Evolutionary conservation across 768 basidiomycete genomes (phyloP).

Genomic region (Myochromella boudieri): DNA sequence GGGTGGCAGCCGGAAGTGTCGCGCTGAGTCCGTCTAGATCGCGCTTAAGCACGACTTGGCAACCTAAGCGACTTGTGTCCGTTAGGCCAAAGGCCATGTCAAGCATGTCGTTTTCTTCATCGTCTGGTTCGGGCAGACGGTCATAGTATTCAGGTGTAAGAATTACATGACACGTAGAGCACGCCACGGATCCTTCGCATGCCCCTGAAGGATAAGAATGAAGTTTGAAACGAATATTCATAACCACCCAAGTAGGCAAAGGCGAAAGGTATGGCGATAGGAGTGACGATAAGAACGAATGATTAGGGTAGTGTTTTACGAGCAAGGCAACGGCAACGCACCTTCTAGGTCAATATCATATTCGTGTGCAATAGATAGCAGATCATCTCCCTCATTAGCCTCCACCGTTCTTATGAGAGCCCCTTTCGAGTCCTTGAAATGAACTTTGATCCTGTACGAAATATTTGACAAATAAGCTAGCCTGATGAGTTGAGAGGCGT

Average conservation of each 20-base stretch:
- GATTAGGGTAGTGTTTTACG: neutral
- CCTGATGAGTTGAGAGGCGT: conserved; percentile 14
- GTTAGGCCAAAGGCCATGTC: conserved; percentile 98
- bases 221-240: neutral
- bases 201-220: conserved; percentile 85
- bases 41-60: conserved; percentile 74
- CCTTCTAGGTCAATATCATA: conserved; percentile 96
- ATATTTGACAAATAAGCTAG: conserved; percentile 2
- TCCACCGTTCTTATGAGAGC: conserved; percentile 83
- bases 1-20: conserved; percentile 85
- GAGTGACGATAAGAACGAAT: neutral
- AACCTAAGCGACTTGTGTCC: conserved; percentile 84
- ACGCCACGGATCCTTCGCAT: conserved; percentile 95
- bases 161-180: conserved; percentile 97
- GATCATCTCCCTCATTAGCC: conserved; percentile 91
- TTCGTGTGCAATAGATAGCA: conserved; percentile 89
- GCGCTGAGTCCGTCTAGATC: conserved; percentile 85
- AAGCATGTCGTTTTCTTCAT: conserved; percentile 98
- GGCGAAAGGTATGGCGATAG: neutral
- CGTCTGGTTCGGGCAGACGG: conserved; percentile 86
- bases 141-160: conserved; percentile 81
- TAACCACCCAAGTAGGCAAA: neutral
- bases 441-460: conserved; percentile 71
- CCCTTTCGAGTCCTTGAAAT: conserved; percentile 90
- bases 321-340: conserved; percentile 27